These are phyloP conservation scores for Xanthoceras sorbifolium DNA, from an alignment of 345 rosid species.

Conservation along the genomic window DNA sequence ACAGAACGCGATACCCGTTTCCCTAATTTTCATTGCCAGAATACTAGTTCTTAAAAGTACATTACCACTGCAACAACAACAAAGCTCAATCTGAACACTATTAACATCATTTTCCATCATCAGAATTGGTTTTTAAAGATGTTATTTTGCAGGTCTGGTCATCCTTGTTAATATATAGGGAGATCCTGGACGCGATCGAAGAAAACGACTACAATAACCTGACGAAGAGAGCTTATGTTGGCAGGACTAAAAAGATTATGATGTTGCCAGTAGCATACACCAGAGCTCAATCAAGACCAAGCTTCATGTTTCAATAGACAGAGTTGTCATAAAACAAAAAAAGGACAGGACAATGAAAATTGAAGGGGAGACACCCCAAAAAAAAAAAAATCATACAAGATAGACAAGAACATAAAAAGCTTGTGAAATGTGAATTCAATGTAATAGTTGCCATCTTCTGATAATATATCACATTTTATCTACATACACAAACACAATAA, in stretches of 20 bases:
- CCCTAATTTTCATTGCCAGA: too few species aligned
- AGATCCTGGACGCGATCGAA: slow-evolving; percentile 56
- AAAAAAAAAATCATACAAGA: not conserved
- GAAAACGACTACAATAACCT: slow-evolving; percentile 63
- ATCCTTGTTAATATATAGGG: slow-evolving; percentile 44
- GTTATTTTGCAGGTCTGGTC: slow-evolving; percentile 57
- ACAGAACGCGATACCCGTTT: not conserved
- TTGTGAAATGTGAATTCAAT: not conserved
- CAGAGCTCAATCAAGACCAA: slow-evolving; percentile 33
- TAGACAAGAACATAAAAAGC: not conserved
- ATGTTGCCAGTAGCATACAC: slow-evolving; percentile 50
- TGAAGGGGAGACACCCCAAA: not conserved
- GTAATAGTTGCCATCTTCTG: not conserved
- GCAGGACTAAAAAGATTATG: slow-evolving; percentile 48
- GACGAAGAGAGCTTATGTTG: slow-evolving; percentile 57
- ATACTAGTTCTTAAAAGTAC: too few species aligned
- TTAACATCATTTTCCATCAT: slow-evolving; percentile 5
- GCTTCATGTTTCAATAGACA: slow-evolving; percentile 3
- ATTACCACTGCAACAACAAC: not conserved
- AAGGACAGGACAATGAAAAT: not conserved
- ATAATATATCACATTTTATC: too few species aligned
- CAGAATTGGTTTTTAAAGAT: not conserved
- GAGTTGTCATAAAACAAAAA: too few species aligned
- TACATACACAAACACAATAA: too few species aligned
- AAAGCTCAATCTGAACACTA: not conserved